Conservation (phyloP, 352 stramenopile species). For the Globisporangium irregulare region DNA sequence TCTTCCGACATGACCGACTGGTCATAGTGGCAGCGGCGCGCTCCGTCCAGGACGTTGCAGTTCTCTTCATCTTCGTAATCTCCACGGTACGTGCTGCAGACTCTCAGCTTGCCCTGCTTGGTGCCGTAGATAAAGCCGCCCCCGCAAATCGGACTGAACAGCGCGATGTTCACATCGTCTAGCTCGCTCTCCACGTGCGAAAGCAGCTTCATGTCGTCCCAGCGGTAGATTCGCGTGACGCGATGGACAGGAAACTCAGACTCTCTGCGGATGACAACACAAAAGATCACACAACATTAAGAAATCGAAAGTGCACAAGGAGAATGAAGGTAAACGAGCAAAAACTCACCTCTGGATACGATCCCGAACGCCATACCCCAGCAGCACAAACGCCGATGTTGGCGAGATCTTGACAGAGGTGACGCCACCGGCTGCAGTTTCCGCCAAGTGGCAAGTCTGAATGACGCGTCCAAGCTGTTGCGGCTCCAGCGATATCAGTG, state of each 20-base stretch:
- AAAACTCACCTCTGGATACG: constrained; percentile 69
- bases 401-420: constrained; percentile 90
- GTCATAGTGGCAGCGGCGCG: constrained; percentile 58
- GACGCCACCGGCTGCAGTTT: constrained; percentile 78
- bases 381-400: constrained; percentile 79
- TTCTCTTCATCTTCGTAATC: constrained; percentile 75
- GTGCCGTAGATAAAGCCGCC: constrained; percentile 98
- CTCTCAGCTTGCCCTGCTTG: constrained; percentile 93
- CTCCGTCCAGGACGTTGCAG: constrained; percentile 76
- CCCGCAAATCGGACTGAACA: constrained; percentile 96
- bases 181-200: constrained; percentile 85
- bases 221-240: constrained; percentile 86
- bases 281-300: constrained; percentile 7
- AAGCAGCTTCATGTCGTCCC: constrained; percentile 87
- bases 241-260: constrained; percentile 80
- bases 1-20: constrained; percentile 50
- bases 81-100: constrained; percentile 80
- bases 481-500: constrained; percentile 77
- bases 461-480: constrained; percentile 76
- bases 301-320: constrained; percentile 6
- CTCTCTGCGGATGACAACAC: constrained; percentile 33
- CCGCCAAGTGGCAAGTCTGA: constrained; percentile 77
- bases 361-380: constrained; percentile 85
- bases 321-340: background rate
- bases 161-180: constrained; percentile 98